Evolutionary conservation across 2,329 filamentous ascomycete species (phyloP), one percentile per base, ranked within the genome.

Genomic region (Fulvia fulva): DNA sequence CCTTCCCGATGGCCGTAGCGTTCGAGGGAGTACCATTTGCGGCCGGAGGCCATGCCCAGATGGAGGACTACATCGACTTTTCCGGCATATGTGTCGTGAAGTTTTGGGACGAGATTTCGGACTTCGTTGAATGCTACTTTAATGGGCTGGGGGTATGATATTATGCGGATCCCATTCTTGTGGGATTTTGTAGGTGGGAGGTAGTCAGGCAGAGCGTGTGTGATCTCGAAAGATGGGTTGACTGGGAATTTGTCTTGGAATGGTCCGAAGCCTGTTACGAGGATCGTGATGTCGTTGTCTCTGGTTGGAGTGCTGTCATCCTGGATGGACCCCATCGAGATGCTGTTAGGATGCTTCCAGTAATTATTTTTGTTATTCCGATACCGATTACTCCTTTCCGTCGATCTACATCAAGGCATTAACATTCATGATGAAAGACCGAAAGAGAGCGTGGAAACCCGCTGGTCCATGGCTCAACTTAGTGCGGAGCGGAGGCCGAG

Each of bases 151-250:
- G 86, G 83, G 68, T 91, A 85, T 23, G 84, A 78, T 53, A 87
- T 73, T 62, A 91, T 83, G 63, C 81, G 82, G 55, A 90, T 83
- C 9, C 78, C 77, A 52, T 67, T 69, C 65, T 65, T 69, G 56
- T 63, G 67, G 32, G 56, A 37, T n/a, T 62, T 43, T 50, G 60
- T 59, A 53, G 60, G 37, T 28, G 85, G 82, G 5, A 92, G 81
- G 65, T 83, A 81, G 2, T 81, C 73, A 3, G 90, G 87, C n/a
- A 95, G 83, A 21, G 77, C 78, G 25, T 79, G 80, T 51, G 88
- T 85, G 69, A 96, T 92, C 70, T 92, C 83, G 81, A 85, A 92
- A 2, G 90, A 91, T 8, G 91, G 90, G 70, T 96, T 96, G 59
- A 87, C 77, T 26, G 86, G 83, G 69, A 70, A 72, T 43, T 87